phyloP scores from a whole-genome alignment of 306 rosid species.

The Arachis stenosperma region DNA sequence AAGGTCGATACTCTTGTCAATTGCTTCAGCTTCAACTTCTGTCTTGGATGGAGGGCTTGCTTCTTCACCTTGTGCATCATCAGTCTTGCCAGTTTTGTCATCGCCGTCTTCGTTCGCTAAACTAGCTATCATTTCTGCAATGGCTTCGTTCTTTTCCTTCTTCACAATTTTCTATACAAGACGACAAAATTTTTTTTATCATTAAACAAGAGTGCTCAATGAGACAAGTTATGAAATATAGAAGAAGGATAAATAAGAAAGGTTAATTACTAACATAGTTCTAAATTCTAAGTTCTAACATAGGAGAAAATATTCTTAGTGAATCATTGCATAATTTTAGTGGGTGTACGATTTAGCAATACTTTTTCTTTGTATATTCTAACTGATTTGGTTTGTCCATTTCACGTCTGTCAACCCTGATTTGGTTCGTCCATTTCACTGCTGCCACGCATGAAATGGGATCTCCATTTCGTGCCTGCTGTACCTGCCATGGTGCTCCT shows the following conservation, averaged over 20 bases:
- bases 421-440: too few species aligned
- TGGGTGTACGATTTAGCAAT: neutral
- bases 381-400: too few species aligned
- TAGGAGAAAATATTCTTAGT: constrained; percentile 10
- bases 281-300: neutral
- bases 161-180: constrained; percentile 52
- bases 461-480: too few species aligned
- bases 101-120: constrained; percentile 43
- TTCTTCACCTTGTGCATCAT: constrained; percentile 19
- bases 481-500: too few species aligned
- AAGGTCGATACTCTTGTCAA: constrained; percentile 37
- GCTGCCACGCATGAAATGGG: too few species aligned
- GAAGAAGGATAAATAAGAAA: neutral
- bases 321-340: constrained; percentile 11
- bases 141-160: constrained; percentile 48
- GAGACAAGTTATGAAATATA: neutral
- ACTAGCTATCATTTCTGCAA: constrained; percentile 37
- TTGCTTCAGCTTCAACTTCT: constrained; percentile 27
- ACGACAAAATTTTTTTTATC: constrained; percentile 12
- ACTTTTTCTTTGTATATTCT: neutral
- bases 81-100: constrained; percentile 46
- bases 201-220: neutral
- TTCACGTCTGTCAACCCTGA: too few species aligned
- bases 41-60: constrained; percentile 32
- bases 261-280: neutral